Conservation (phyloP, 2,329 filamentous ascomycete species). For the Diaporthe vexans region DNA sequence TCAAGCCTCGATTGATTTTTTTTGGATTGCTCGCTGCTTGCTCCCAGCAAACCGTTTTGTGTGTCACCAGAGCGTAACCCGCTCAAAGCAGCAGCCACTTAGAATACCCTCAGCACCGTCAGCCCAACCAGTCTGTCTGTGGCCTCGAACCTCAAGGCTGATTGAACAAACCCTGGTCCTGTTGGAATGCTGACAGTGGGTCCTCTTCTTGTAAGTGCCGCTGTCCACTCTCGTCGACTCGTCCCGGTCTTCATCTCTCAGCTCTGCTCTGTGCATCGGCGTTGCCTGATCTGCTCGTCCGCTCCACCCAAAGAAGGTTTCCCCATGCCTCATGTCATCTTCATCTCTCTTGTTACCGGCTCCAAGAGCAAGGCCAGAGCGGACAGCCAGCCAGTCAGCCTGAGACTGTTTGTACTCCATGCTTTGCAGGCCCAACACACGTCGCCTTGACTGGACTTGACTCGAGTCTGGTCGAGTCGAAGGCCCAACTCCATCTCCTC, state of each 20-base stretch:
- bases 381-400: neutral
- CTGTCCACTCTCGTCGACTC: slow-evolving; percentile 18
- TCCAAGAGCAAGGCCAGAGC: neutral
- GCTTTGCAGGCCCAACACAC: neutral
- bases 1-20: neutral
- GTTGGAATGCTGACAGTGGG: slow-evolving; percentile 34
- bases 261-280: slow-evolving; percentile 22
- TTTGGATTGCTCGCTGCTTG: slow-evolving; percentile 23
- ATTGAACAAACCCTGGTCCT: slow-evolving; percentile 21
- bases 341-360: slow-evolving; percentile 1
- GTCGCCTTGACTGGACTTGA: slow-evolving; percentile 3
- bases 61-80: neutral
- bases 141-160: slow-evolving; percentile 13
- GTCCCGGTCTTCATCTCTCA: slow-evolving; percentile 18
- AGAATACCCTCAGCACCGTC: neutral
- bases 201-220: slow-evolving; percentile 31
- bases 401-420: slow-evolving; percentile 1
- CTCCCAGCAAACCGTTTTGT: slow-evolving; percentile 15
- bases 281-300: slow-evolving; percentile 20
- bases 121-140: neutral
- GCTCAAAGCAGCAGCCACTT: neutral
- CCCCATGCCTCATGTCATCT: slow-evolving; percentile 21
- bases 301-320: slow-evolving; percentile 31
- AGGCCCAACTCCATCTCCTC: slow-evolving; percentile 22
- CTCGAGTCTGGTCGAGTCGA: neutral